Evolutionary conservation across 257 asterid species (phyloP).

Genomic region (Nicotiana tabacum): DNA sequence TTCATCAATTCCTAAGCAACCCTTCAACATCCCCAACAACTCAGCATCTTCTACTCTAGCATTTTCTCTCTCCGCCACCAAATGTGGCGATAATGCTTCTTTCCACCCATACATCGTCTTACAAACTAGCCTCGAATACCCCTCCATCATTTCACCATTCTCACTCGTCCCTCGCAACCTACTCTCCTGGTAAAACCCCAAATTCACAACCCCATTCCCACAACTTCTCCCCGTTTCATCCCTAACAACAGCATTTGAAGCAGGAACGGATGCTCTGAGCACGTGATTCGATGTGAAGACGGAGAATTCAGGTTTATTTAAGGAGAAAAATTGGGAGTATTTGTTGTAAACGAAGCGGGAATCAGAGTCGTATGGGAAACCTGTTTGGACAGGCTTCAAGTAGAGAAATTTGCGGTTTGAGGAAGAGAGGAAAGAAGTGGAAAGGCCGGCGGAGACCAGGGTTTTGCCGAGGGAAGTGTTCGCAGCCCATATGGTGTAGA

Average conservation of each 20-base stretch:
- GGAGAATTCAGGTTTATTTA: constrained; percentile 40
- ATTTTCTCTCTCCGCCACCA: constrained; percentile 80
- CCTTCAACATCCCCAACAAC: constrained; percentile 57
- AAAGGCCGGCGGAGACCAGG: constrained; percentile 95
- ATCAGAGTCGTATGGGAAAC: constrained; percentile 83
- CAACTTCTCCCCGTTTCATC: constrained; percentile 8
- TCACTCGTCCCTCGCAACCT: constrained; percentile 49
- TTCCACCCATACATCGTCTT: constrained; percentile 82
- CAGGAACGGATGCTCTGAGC: constrained; percentile 50
- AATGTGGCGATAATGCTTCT: constrained; percentile 86
- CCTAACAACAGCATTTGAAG: constrained; percentile 27
- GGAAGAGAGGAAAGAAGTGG: constrained; percentile 64
- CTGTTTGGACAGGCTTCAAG: constrained; percentile 91
- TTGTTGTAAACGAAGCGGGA: constrained; percentile 68
- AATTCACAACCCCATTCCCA: constrained; percentile 36
- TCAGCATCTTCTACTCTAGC: constrained; percentile 56
- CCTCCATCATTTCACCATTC: constrained; percentile 30
- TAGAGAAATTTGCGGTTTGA: constrained; percentile 50
- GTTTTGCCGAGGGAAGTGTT: constrained; percentile 95
- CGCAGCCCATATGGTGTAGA: constrained; percentile 91
- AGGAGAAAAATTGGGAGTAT: constrained; percentile 45
- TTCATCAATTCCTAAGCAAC: constrained; percentile 39
- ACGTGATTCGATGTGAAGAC: constrained; percentile 67
- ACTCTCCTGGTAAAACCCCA: constrained; percentile 64
- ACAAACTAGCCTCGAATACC: constrained; percentile 57